Percentiles rank a stretch among this genome's conserved stretches.
Evolutionary conservation across 768 basidiomycete species (phyloP).

Genomic region (Rhizopogon vinicolor): DNA sequence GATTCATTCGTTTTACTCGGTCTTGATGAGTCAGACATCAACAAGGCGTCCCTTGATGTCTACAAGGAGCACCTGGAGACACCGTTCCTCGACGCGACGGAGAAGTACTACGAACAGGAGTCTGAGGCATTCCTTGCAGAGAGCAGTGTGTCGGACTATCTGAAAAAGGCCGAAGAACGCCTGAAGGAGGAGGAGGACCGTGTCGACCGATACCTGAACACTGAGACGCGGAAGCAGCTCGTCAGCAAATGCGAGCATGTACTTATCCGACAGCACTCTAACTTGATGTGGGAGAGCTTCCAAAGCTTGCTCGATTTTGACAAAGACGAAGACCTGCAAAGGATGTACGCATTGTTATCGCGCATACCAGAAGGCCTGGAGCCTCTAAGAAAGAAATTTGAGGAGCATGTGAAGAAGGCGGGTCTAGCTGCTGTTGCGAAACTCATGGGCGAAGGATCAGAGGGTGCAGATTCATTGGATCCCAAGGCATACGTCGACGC

Average conservation of each 20-base stretch:
- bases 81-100: constrained; percentile 86
- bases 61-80: constrained; percentile 89
- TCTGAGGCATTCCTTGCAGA: constrained; percentile 86
- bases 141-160: constrained; percentile 89
- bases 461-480: constrained; percentile 61
- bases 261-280: constrained; percentile 82
- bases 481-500: constrained; percentile 95
- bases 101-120: constrained; percentile 89
- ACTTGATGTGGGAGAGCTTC: constrained; percentile 91
- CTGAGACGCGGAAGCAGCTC: constrained; percentile 78
- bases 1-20: constrained; percentile 95
- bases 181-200: constrained; percentile 93
- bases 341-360: constrained; percentile 91
- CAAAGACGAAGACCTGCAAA: constrained; percentile 89
- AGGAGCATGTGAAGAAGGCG: constrained; percentile 91
- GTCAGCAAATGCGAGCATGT: constrained; percentile 86
- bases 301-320: constrained; percentile 87
- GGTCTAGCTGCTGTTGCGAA: constrained; percentile 81
- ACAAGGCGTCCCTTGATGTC: constrained; percentile 89
- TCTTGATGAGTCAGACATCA: constrained; percentile 86
- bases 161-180: constrained; percentile 92
- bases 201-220: constrained; percentile 90
- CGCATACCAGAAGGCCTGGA: constrained; percentile 90
- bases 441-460: constrained; percentile 50
- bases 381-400: constrained; percentile 87